A percentile compares a stretch with the other conserved stretches of the same genome.
These are phyloP conservation scores for Vigna radiata DNA, from an alignment of 306 rosid genomes.

Conservation along the genomic window DNA sequence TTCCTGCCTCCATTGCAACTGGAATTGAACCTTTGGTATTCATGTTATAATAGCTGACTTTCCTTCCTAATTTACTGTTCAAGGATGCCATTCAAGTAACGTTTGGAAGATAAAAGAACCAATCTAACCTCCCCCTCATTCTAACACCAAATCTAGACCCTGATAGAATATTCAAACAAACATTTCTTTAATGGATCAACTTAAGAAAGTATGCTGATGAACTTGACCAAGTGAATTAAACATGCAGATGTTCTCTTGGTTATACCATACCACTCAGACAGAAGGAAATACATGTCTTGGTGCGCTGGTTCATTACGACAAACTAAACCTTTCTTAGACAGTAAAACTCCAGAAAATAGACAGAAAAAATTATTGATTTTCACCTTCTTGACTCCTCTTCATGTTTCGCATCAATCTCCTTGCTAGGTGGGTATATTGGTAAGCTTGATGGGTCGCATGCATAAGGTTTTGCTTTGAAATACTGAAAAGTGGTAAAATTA, in stretches of 20 bases:
- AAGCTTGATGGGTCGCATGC: slow-evolving; percentile 97
- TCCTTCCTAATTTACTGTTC: no score
- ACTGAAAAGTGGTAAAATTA: slow-evolving; percentile 64
- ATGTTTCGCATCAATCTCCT: slow-evolving; percentile 94
- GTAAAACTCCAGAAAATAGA: slow-evolving; percentile 32
- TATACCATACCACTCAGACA: slow-evolving; percentile 6
- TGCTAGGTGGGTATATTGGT: slow-evolving; percentile 93
- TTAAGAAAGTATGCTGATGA: not conserved
- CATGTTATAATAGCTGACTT: not conserved
- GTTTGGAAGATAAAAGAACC: not conserved
- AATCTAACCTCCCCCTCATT: not conserved
- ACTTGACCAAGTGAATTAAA: not conserved
- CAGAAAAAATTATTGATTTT: slow-evolving; percentile 47
- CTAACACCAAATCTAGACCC: slow-evolving; percentile 11
- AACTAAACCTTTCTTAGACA: slow-evolving; percentile 3
- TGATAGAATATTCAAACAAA: not conserved
- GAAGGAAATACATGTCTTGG: slow-evolving; percentile 1
- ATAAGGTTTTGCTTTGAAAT: slow-evolving; percentile 85
- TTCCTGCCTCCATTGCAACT: not conserved
- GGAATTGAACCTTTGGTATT: not conserved
- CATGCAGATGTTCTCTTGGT: slow-evolving; percentile 19
- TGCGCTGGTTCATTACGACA: not conserved
- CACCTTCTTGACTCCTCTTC: slow-evolving; percentile 91
- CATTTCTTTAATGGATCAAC: slow-evolving; percentile 2
- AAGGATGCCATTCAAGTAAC: no score